A percentile compares a stretch with the other conserved stretches of the same genome.
These are phyloP conservation scores for Penicillium sp. DNA, from an alignment of 2,329 filamentous ascomycete genomes.

Conservation along the genomic window DNA sequence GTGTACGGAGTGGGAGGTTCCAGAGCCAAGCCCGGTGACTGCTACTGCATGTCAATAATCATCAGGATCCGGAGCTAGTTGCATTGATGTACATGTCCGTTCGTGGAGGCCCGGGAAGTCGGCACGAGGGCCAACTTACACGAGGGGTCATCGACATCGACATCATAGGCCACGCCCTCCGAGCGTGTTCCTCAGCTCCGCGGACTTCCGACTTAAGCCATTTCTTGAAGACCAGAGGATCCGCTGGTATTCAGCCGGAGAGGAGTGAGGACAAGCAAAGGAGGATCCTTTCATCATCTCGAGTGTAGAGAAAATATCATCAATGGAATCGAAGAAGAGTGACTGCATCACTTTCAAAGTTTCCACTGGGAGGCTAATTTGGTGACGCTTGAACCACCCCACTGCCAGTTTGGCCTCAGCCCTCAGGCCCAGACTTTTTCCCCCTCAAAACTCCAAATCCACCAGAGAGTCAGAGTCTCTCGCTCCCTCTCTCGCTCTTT, in stretches of 20 bases:
- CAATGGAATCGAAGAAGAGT: neutral
- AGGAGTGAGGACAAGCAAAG: neutral
- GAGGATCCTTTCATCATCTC: neutral
- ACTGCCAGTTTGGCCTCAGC: slow-evolving; percentile 16
- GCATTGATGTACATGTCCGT: neutral
- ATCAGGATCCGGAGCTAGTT: neutral
- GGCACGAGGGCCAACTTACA: slow-evolving; percentile 14
- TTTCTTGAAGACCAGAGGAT: neutral
- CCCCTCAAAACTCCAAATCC: slow-evolving; percentile 14
- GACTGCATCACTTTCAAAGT: neutral
- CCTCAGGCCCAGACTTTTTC: slow-evolving; percentile 19
- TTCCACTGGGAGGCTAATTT: neutral
- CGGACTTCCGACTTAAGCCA: slow-evolving; percentile 8
- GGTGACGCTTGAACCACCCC: neutral
- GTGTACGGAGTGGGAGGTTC: neutral
- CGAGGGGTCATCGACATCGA: slow-evolving; percentile 8
- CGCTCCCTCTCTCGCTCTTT: slow-evolving; percentile 6
- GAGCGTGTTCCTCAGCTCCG: slow-evolving; percentile 4
- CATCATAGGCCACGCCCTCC: slow-evolving; percentile 12
- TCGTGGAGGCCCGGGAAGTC: slow-evolving; percentile 17
- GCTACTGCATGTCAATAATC: neutral
- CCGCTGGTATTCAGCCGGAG: neutral
- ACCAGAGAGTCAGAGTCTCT: neutral
- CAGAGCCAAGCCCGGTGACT: neutral
- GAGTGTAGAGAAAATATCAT: neutral